Evolutionary conservation across 2,329 filamentous ascomycete species (phyloP).

Genomic region (Chrysoporthe puriensis): DNA sequence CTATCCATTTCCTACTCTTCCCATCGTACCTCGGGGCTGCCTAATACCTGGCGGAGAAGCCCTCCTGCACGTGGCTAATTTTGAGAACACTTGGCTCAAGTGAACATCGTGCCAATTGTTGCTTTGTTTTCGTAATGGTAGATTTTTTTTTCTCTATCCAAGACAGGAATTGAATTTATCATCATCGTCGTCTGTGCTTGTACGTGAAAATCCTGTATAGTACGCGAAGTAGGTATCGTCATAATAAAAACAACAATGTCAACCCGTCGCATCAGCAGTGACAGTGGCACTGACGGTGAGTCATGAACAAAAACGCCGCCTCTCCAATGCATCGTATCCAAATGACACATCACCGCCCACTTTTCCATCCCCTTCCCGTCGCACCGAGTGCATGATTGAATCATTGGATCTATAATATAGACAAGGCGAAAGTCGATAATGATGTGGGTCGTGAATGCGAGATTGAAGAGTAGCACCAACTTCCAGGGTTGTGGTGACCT

Average conservation of each 20-base stretch:
- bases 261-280: conserved; percentile 4
- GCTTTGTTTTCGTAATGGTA: background rate
- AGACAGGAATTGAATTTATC: background rate
- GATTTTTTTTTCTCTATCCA: background rate
- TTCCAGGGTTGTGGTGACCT: background rate
- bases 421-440: conserved; percentile 1
- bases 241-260: conserved; percentile 2
- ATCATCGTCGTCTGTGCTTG: background rate
- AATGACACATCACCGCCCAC: background rate
- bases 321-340: conserved; percentile 6
- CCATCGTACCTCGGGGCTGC: background rate
- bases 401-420: background rate
- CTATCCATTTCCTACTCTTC: background rate
- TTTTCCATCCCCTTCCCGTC: background rate
- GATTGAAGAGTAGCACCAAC: background rate
- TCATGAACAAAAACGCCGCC: conserved; percentile 10
- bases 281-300: background rate
- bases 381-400: background rate
- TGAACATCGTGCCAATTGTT: background rate
- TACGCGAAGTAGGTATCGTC: conserved; percentile 12
- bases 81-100: background rate
- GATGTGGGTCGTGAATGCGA: background rate
- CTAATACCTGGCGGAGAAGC: background rate
- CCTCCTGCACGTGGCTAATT: too few relatives aligned
- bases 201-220: background rate